Conservation (phyloP, 495 filamentous ascomycete species). For the Penicillium salamii region DNA sequence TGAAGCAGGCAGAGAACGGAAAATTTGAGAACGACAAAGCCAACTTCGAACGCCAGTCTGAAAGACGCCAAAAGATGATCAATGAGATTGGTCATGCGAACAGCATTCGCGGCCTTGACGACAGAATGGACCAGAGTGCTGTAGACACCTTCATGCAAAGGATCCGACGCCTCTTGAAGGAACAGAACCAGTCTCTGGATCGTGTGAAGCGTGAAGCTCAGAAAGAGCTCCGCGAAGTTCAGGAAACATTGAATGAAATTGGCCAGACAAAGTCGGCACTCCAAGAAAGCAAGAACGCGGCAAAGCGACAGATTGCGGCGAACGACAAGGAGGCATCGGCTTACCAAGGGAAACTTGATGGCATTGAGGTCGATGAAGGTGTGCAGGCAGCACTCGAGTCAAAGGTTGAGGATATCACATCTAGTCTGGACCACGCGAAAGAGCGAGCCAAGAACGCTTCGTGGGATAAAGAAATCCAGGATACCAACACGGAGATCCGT, state of each 20-base stretch:
- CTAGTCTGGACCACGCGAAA: slow-evolving; percentile 58
- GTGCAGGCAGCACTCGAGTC: slow-evolving; percentile 70
- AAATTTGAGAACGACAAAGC: slow-evolving; percentile 82
- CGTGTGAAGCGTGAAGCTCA: slow-evolving; percentile 68
- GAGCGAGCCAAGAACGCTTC: slow-evolving; percentile 55
- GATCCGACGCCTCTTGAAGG: slow-evolving; percentile 67
- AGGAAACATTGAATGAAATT: slow-evolving; percentile 64
- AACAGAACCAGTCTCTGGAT: slow-evolving; percentile 75
- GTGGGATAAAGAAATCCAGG: slow-evolving; percentile 66
- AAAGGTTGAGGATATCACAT: slow-evolving; percentile 65
- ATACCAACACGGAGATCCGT: slow-evolving; percentile 59
- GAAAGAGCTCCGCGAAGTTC: slow-evolving; percentile 63
- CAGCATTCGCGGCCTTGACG: slow-evolving; percentile 79
- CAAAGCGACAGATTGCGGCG: slow-evolving; percentile 62
- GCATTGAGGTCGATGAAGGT: slow-evolving; percentile 79
- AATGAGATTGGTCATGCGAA: slow-evolving; percentile 76
- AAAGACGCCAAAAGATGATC: slow-evolving; percentile 66
- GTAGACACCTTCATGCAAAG: slow-evolving; percentile 75
- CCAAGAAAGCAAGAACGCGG: slow-evolving; percentile 65
- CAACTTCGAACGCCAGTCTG: slow-evolving; percentile 76
- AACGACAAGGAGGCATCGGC: slow-evolving; percentile 64
- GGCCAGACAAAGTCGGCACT: slow-evolving; percentile 64
- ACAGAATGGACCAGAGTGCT: slow-evolving; percentile 67
- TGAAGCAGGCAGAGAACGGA: slow-evolving; percentile 79
- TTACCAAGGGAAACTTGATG: slow-evolving; percentile 63